Percentiles rank a stretch among this genome's conserved stretches.
These are phyloP conservation scores for Sporothrix humicola DNA, from an alignment of 2,329 filamentous ascomycete species.

Conservation along the genomic window DNA sequence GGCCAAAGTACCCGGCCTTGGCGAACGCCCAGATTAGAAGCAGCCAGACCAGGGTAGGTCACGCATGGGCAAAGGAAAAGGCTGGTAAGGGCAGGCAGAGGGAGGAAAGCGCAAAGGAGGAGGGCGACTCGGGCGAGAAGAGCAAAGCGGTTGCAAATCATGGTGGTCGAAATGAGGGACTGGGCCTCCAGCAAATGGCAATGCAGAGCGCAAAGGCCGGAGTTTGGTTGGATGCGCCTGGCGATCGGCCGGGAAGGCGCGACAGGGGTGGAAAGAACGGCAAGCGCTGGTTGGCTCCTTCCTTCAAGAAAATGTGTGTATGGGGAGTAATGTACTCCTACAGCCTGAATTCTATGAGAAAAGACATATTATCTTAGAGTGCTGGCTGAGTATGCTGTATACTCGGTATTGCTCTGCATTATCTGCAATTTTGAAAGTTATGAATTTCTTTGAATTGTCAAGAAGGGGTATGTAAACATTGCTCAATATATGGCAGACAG, in stretches of 20 bases:
- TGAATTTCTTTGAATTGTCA: no score
- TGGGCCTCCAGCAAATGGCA: conserved; percentile 29
- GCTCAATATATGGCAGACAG: no score
- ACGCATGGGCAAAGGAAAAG: neutral
- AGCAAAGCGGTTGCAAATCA: conserved; percentile 17
- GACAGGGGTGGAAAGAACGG: conserved; percentile 17
- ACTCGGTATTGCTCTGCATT: no score
- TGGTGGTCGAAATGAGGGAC: conserved; percentile 9
- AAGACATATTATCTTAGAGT: neutral
- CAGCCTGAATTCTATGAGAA: neutral
- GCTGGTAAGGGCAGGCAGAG: neutral
- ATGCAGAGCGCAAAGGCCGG: conserved; percentile 15
- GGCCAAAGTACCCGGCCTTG: neutral
- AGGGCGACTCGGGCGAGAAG: neutral
- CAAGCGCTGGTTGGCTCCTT: conserved; percentile 21
- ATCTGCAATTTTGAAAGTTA: no score
- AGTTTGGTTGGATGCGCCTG: conserved; percentile 36
- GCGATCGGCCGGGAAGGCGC: conserved; percentile 32
- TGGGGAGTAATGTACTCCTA: neutral
- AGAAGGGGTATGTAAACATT: no score
- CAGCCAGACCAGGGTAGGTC: conserved; percentile 16
- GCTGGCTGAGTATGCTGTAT: neutral
- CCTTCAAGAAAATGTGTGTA: neutral
- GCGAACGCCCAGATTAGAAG: conserved; percentile 28
- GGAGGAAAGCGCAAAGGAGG: neutral